Evolutionary conservation across 2,329 filamentous ascomycete species (phyloP).

Genomic region (Alternaria gaisen): DNA sequence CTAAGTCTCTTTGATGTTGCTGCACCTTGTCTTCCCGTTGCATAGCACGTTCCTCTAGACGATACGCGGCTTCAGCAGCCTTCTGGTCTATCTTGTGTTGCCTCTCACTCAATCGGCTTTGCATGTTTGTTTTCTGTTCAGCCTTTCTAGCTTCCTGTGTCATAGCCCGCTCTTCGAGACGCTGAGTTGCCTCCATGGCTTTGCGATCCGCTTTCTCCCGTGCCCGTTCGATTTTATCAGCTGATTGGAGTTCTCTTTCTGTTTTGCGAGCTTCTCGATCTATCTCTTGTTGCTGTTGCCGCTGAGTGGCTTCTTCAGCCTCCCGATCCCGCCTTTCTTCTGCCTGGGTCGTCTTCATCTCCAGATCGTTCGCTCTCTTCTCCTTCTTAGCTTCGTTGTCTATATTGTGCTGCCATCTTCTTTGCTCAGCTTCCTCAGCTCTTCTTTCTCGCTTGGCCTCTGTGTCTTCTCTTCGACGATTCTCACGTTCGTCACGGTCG

Average conservation of each 20-base stretch:
- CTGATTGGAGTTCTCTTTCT: not conserved
- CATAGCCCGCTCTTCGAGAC: not conserved
- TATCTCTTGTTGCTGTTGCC: conserved; percentile 3
- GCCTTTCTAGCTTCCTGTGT: not conserved
- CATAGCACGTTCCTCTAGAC: not conserved
- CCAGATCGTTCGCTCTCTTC: not conserved
- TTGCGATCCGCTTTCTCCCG: not conserved
- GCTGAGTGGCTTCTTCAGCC: not conserved
- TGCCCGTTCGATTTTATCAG: not conserved
- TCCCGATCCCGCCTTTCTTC: not conserved
- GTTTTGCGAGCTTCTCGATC: not conserved
- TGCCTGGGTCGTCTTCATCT: not conserved
- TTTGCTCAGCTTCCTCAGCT: not conserved
- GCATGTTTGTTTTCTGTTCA: not conserved
- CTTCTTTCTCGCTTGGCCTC: not conserved
- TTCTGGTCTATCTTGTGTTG: not conserved
- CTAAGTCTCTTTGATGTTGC: not conserved
- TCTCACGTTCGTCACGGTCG: not conserved
- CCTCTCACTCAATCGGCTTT: not conserved
- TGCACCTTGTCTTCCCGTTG: not conserved
- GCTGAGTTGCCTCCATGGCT: not conserved
- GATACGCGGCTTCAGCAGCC: not conserved
- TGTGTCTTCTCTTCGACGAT: not conserved
- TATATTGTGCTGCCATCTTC: not conserved
- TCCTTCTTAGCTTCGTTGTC: not conserved